phyloP scores from a whole-genome alignment of 495 filamentous ascomycete species.

The Neurospora sp. region DNA sequence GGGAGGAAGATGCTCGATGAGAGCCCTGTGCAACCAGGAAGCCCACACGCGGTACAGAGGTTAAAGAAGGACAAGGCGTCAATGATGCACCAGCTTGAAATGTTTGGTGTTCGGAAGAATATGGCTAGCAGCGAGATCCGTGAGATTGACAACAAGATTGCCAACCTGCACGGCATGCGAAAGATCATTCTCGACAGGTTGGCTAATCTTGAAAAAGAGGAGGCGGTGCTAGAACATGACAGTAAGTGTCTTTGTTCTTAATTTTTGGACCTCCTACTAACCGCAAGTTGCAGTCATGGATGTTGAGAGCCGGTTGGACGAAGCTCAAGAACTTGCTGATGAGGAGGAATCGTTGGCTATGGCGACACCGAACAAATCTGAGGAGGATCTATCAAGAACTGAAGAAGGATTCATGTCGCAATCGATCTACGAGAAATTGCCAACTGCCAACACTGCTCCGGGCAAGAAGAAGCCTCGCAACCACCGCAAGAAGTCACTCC shows the following conservation, averaged over 20 bases:
- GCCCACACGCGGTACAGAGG: conserved; percentile 53
- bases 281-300: conserved; percentile 51
- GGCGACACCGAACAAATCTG: conserved; percentile 44
- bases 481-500: conserved; percentile 69
- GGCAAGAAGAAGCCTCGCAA: conserved; percentile 55
- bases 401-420: conserved; percentile 87
- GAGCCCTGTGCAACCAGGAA: conserved; percentile 31
- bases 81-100: conserved; percentile 74
- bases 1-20: conserved; percentile 66
- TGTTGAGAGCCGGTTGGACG: conserved; percentile 77
- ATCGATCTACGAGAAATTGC: conserved; percentile 90
- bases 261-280: conserved; percentile 9
- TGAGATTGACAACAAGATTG: conserved; percentile 94
- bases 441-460: conserved; percentile 44
- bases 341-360: conserved; percentile 50
- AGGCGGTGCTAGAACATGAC: conserved; percentile 81
- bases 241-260: conserved; percentile 36
- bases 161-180: conserved; percentile 88
- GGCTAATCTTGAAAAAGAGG: conserved; percentile 84
- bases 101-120: conserved; percentile 88
- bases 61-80: conserved; percentile 68
- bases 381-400: conserved; percentile 44
- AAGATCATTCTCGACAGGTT: conserved; percentile 85
- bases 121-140: conserved; percentile 95
- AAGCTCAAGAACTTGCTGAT: conserved; percentile 64